Evolutionary conservation across 305 asterid species (phyloP), one percentile per base, ranked within the genome.

Genomic region (Fraxinus ornus): DNA sequence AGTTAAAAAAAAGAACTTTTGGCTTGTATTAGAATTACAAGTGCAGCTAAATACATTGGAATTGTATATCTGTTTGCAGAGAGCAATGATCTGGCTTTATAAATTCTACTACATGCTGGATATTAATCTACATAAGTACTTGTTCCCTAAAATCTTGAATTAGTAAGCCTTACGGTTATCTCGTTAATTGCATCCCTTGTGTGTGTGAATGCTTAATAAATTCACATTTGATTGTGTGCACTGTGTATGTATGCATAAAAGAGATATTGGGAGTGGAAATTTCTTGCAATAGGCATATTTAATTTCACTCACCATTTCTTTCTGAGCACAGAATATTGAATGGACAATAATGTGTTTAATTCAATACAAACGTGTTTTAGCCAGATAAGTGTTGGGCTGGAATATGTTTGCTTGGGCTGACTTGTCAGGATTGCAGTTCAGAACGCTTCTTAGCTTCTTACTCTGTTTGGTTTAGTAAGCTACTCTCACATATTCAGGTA

Each of bases 311-410:
- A 28, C 30, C 30, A 28, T 28, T 28, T 28, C 30, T 28, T 28
- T 28, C 30, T 28, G 30, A 28, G 30, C 21, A 66, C 24, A 33
- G 36, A 32, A 13, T 60, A 37, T 22, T 76, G 26, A 17, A 74
- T 24, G 21, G 76, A 32, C 74, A 75, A 77, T 80, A 17, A 83
- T 82, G n/a, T 75, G 60, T 81, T 62, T 82, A 24, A 83, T 80
- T 80, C 66, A 71, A 66, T 52, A 13, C 79, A 78, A 81, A 80
- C 82, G 88, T 73, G 84, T 68, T 89, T 70, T 88, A 95, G 99
- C 91, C 97, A 86, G 97, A 92, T 82, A 95, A 94, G 87, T 82
- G 92, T 78, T 94, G 95, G 97, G 96, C 95, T 35, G 99, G 96
- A 79, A 89, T 94, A 84, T 93, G 95, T 87, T 89, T 95, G 94